phyloP scores from a whole-genome alignment of 768 basidiomycete species.

The Boletales sp. region DNA sequence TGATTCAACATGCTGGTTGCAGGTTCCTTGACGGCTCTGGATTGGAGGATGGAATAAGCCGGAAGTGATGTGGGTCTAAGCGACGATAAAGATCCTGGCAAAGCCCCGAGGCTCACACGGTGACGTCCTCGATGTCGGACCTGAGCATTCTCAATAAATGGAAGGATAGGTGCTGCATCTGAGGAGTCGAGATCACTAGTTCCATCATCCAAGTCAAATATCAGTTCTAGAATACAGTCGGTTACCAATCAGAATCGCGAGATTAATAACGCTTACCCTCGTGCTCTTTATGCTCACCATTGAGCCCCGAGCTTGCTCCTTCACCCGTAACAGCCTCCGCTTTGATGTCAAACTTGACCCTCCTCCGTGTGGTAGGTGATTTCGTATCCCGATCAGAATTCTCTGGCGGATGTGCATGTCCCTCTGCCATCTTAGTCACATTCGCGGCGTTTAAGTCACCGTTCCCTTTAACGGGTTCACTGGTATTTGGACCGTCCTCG shows the following conservation, averaged over 20 bases:
- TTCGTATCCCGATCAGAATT: conserved; percentile 19
- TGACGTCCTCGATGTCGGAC: conserved; percentile 22
- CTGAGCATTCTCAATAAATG: conserved; percentile 30
- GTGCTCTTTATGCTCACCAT: conserved; percentile 31
- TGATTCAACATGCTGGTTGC: conserved; percentile 1
- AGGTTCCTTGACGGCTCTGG: conserved; percentile 3
- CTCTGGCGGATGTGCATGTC: conserved; percentile 12
- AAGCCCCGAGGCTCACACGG: conserved; percentile 33
- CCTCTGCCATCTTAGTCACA: conserved; percentile 6
- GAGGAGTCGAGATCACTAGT: conserved; percentile 29
- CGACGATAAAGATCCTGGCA: conserved; percentile 55
- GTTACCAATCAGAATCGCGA: background rate
- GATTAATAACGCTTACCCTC: conserved; percentile 41
- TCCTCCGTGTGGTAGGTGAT: conserved; percentile 41
- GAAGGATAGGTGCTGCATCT: conserved; percentile 35
- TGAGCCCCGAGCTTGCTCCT: conserved; percentile 30
- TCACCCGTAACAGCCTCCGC: conserved; percentile 51
- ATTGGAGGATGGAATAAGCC: conserved; percentile 53
- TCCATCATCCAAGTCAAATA: conserved; percentile 69
- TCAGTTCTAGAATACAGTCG: conserved; percentile 45
- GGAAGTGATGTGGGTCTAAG: conserved; percentile 72
- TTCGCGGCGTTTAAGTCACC: conserved; percentile 11
- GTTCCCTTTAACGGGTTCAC: conserved; percentile 8
- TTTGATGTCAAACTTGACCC: conserved; percentile 71
- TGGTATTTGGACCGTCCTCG: conserved; percentile 8